These are phyloP conservation scores for Teratosphaeria zuluensis DNA, from an alignment of 2,329 filamentous ascomycete species.

Conservation along the genomic window DNA sequence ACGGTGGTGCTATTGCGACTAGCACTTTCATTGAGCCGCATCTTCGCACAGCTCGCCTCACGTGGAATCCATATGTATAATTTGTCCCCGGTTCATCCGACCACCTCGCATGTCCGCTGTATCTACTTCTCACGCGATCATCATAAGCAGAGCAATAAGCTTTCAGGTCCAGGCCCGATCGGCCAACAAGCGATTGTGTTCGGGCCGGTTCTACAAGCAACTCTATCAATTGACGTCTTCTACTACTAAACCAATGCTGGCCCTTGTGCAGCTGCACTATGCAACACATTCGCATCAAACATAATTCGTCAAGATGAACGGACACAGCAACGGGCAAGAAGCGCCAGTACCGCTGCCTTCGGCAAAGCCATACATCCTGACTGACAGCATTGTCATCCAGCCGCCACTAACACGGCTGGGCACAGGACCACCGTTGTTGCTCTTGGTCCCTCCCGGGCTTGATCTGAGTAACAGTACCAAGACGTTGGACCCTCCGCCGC, in stretches of 20 bases:
- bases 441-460: constrained; percentile 32
- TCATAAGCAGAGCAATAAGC: not conserved
- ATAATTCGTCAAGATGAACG: not conserved
- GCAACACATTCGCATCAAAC: not conserved
- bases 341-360: constrained; percentile 1
- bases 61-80: too few relatives aligned
- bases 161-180: not conserved
- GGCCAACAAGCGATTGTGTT: not conserved
- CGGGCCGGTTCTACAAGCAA: not conserved
- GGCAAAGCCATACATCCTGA: not conserved
- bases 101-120: not conserved
- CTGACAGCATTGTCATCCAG: constrained; percentile 14
- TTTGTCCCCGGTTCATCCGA: not conserved
- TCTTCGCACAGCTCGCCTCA: too few relatives aligned
- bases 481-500: constrained; percentile 43
- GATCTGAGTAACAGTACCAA: constrained; percentile 24
- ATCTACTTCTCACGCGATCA: not conserved
- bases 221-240: not conserved
- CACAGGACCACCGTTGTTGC: constrained; percentile 39
- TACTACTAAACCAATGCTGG: not conserved
- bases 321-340: not conserved
- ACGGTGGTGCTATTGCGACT: too few relatives aligned
- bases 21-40: too few relatives aligned
- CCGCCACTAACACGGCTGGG: constrained; percentile 42
- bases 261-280: not conserved